Percentiles rank a stretch among this genome's conserved stretches.
phyloP scores from a whole-genome alignment of 306 rosid genomes.

The Carpinus viminea region DNA sequence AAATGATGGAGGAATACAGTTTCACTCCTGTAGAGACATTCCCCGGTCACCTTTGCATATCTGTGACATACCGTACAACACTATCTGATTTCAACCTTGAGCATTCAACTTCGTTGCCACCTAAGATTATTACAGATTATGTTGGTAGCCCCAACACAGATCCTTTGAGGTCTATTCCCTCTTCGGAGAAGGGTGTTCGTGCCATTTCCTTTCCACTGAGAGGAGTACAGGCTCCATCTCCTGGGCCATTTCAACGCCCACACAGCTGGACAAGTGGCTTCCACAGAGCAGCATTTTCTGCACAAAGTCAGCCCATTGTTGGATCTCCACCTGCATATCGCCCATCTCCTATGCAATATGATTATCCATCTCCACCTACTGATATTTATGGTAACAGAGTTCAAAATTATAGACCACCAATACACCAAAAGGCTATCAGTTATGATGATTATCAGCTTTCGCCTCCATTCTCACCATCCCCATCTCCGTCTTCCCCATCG shows the following conservation, averaged over 20 bases:
- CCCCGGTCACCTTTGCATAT: slow-evolving; percentile 71
- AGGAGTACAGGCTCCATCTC: slow-evolving; percentile 48
- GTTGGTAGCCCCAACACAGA: slow-evolving; percentile 84
- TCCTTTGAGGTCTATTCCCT: slow-evolving; percentile 65
- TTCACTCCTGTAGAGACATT: slow-evolving; percentile 71
- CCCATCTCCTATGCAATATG: slow-evolving; percentile 50
- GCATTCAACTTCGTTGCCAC: slow-evolving; percentile 57
- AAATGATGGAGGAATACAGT: slow-evolving; percentile 52
- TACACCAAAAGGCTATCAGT: slow-evolving; percentile 44
- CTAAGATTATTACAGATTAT: slow-evolving; percentile 74
- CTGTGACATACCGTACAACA: slow-evolving; percentile 56
- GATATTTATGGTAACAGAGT: slow-evolving; percentile 45
- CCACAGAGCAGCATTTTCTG: slow-evolving; percentile 52
- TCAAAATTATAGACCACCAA: slow-evolving; percentile 41
- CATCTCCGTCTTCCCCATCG: slow-evolving; percentile 75
- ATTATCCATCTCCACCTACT: slow-evolving; percentile 60
- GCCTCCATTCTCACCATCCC: slow-evolving; percentile 81
- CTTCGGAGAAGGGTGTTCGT: slow-evolving; percentile 51
- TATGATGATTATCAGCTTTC: slow-evolving; percentile 79
- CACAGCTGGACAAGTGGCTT: slow-evolving; percentile 82
- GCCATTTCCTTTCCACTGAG: slow-evolving; percentile 59
- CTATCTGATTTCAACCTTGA: slow-evolving; percentile 69
- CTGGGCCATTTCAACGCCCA: slow-evolving; percentile 42
- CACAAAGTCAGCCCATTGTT: slow-evolving; percentile 44
- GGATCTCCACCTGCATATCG: slow-evolving; percentile 70